Conservation (phyloP, 2,329 filamentous ascomycete genomes). For the Cercospora sesami region DNA sequence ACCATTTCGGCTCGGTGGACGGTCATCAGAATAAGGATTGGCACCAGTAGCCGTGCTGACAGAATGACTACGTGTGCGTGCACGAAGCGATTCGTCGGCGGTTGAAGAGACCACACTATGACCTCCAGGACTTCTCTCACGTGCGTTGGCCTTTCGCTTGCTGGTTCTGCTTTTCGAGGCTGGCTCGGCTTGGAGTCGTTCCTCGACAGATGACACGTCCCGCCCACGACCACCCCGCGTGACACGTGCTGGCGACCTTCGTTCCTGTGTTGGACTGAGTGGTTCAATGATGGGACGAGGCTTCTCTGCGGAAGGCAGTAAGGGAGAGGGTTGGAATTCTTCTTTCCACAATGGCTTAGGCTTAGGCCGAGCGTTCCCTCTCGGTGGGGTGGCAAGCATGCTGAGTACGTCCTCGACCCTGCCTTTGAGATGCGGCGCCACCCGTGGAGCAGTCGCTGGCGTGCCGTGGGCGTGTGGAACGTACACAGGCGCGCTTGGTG, state of each 20-base stretch:
- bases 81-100: slow-evolving; percentile 46
- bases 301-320: slow-evolving; percentile 20
- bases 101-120: slow-evolving; percentile 50
- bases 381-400: slow-evolving; percentile 34
- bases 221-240: slow-evolving; percentile 17
- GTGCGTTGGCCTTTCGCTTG: slow-evolving; percentile 20
- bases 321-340: slow-evolving; percentile 28
- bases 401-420: slow-evolving; percentile 31
- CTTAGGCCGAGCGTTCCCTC: slow-evolving; percentile 11
- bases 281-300: slow-evolving; percentile 38
- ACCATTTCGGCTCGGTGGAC: slow-evolving; percentile 41
- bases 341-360: slow-evolving; percentile 36
- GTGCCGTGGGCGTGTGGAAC: slow-evolving; percentile 21
- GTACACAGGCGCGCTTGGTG: slow-evolving; percentile 19
- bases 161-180: slow-evolving; percentile 17
- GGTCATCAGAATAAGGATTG: slow-evolving; percentile 41
- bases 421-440: slow-evolving; percentile 22
- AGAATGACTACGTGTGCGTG: slow-evolving; percentile 52
- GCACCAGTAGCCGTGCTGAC: slow-evolving; percentile 49
- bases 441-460: slow-evolving; percentile 32
- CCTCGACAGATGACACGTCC: slow-evolving; percentile 20
- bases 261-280: slow-evolving; percentile 38
- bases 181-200: slow-evolving; percentile 19
- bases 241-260: slow-evolving; percentile 25
- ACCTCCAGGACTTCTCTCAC: slow-evolving; percentile 30